Conservation (phyloP, 495 filamentous ascomycete species). For the Penicillium ochrochloron region DNA sequence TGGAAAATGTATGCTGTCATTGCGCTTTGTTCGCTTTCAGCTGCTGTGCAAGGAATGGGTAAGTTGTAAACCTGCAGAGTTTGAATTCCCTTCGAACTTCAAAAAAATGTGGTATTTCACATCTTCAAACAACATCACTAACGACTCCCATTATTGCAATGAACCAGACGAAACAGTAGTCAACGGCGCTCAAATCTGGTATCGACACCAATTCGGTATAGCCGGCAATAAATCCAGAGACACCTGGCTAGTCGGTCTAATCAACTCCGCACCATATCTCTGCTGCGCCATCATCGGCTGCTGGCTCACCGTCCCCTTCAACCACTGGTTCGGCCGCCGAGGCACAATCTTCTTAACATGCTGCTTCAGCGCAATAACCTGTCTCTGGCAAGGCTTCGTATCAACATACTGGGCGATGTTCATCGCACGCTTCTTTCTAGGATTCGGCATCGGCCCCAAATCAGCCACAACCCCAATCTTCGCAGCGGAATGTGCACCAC, state of each 20-base stretch:
- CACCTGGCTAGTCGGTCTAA: slow-evolving; percentile 70
- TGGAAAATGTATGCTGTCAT: slow-evolving; percentile 70
- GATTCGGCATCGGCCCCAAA: slow-evolving; percentile 81
- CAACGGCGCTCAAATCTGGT: slow-evolving; percentile 80
- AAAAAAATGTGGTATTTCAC: background rate
- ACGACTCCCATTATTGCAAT: background rate
- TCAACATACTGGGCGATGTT: slow-evolving; percentile 79
- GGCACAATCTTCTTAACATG: slow-evolving; percentile 85
- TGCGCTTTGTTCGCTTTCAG: slow-evolving; percentile 63
- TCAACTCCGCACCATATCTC: slow-evolving; percentile 67
- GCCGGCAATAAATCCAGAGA: slow-evolving; percentile 41
- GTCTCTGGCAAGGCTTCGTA: slow-evolving; percentile 77
- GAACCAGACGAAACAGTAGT: slow-evolving; percentile 72
- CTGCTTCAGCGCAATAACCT: slow-evolving; percentile 66
- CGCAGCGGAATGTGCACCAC: slow-evolving; percentile 75
- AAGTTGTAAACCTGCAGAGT: slow-evolving; percentile 12
- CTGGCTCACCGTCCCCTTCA: slow-evolving; percentile 83
- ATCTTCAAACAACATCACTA: background rate
- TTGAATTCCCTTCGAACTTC: background rate
- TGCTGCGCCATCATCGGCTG: slow-evolving; percentile 78
- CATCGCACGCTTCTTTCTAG: slow-evolving; percentile 70
- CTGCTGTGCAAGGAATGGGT: slow-evolving; percentile 76
- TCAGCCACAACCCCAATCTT: slow-evolving; percentile 80
- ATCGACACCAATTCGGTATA: slow-evolving; percentile 71
- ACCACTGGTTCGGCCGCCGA: slow-evolving; percentile 77